Conservation (phyloP, 306 rosid genomes). For the Pterocarpus santalinus region DNA sequence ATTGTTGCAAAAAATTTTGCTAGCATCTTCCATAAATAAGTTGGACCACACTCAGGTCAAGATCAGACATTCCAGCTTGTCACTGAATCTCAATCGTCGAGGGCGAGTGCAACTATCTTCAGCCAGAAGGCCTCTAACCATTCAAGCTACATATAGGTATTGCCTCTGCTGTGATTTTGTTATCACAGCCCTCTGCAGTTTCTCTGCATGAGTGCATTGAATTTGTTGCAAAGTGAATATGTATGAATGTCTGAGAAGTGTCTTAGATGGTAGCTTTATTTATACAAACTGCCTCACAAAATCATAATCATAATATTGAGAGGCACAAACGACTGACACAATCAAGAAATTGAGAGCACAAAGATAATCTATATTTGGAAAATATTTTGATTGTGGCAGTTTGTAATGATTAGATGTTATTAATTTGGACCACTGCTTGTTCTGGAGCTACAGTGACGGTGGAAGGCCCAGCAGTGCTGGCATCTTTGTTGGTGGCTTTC, state of each 20-base stretch:
- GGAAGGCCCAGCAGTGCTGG: constrained; percentile 80
- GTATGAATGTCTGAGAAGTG: not conserved
- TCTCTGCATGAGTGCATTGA: constrained; percentile 1
- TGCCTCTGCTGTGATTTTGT: constrained; percentile 26
- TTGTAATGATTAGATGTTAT: constrained; percentile 21
- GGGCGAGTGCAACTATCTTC: constrained; percentile 53
- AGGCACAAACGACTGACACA: constrained; percentile 7
- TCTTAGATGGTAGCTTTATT: not conserved
- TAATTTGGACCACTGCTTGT: constrained; percentile 47
- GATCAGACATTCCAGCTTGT: constrained; percentile 52
- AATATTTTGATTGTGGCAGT: not conserved
- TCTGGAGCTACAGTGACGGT: constrained; percentile 62
- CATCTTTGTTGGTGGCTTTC: constrained; percentile 90
- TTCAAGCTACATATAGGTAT: constrained; percentile 87
- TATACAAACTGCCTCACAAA: constrained; percentile 10
- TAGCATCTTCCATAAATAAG: constrained; percentile 59
- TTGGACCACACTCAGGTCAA: constrained; percentile 52
- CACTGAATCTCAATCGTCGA: constrained; percentile 48
- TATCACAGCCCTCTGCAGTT: constrained; percentile 8
- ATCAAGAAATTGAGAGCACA: not conserved
- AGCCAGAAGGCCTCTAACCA: constrained; percentile 61
- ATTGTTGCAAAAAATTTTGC: constrained; percentile 8
- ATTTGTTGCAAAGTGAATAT: constrained; percentile 14
- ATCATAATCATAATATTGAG: constrained; percentile 14
- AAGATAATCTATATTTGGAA: not conserved